These are phyloP conservation scores for Carex pumila DNA, from an alignment of 176 grass and related monocot genomes.

Conservation along the genomic window DNA sequence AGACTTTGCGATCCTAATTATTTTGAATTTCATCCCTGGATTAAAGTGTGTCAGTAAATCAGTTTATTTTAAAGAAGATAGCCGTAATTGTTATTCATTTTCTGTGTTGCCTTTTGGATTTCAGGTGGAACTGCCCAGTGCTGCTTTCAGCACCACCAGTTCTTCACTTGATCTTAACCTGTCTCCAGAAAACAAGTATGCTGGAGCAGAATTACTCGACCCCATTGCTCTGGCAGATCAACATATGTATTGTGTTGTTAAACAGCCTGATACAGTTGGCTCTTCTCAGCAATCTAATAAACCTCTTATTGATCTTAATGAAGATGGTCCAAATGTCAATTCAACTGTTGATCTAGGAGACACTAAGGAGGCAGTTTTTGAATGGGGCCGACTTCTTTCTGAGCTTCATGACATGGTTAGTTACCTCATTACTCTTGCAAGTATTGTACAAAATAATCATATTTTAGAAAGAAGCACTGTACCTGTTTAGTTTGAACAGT, in stretches of 20 bases:
- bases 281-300: background rate
- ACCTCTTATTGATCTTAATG: constrained; percentile 2
- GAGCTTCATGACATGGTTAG: constrained; percentile 13
- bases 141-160: constrained; percentile 12
- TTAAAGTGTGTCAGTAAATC: background rate
- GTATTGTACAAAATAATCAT: background rate
- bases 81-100: background rate
- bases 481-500: background rate
- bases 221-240: background rate
- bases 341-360: background rate
- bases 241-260: background rate
- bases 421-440: background rate
- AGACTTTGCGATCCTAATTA: background rate
- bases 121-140: constrained; percentile 33
- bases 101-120: background rate
- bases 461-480: background rate
- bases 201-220: background rate
- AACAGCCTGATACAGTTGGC: background rate
- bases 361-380: background rate
- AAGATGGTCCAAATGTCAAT: background rate
- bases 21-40: background rate
- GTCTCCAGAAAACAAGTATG: constrained; percentile 21
- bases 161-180: constrained; percentile 41
- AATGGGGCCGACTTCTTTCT: background rate
- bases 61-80: background rate